A percentile compares a stretch with the other conserved stretches of the same genome.
Conservation (phyloP, 2,329 filamentous ascomycete genomes). For the Cadophora sp. region DNA sequence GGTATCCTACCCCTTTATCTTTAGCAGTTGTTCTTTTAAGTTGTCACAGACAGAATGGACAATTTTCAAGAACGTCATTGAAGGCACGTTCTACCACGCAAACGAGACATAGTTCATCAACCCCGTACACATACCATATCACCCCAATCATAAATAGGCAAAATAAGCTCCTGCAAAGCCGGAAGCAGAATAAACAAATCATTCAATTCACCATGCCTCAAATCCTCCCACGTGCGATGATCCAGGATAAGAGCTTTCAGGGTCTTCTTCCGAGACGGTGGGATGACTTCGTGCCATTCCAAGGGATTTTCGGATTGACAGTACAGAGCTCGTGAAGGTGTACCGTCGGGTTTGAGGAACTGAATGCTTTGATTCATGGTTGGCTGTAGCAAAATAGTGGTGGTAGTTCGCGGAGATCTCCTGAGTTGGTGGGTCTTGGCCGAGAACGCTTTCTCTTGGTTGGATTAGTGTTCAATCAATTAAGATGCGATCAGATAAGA, state of each 20-base stretch:
- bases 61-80: too few relatives aligned
- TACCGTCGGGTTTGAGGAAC: slow-evolving; percentile 18
- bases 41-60: too few relatives aligned
- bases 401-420: background rate
- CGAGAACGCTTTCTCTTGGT: too few relatives aligned
- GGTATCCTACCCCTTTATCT: background rate
- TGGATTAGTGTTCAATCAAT: too few relatives aligned
- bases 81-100: too few relatives aligned
- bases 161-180: slow-evolving; percentile 2
- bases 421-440: too few relatives aligned
- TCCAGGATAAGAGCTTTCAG: slow-evolving; percentile 9
- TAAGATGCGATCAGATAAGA: too few relatives aligned
- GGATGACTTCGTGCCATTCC: slow-evolving; percentile 13
- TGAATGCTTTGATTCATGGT: slow-evolving; percentile 7
- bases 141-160: slow-evolving; percentile 15
- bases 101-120: too few relatives aligned
- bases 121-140: background rate
- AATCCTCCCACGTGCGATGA: slow-evolving; percentile 13
- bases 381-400: background rate
- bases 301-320: slow-evolving; percentile 9
- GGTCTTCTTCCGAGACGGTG: slow-evolving; percentile 7
- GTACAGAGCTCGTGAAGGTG: slow-evolving; percentile 2
- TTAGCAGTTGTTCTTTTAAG: too few relatives aligned
- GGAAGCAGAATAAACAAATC: background rate
- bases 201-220: slow-evolving; percentile 12